Percentiles rank a stretch among this genome's conserved stretches.
Evolutionary conservation across 768 basidiomycete genomes (phyloP).

Genomic region (Rubroboletus pulcherrimus): DNA sequence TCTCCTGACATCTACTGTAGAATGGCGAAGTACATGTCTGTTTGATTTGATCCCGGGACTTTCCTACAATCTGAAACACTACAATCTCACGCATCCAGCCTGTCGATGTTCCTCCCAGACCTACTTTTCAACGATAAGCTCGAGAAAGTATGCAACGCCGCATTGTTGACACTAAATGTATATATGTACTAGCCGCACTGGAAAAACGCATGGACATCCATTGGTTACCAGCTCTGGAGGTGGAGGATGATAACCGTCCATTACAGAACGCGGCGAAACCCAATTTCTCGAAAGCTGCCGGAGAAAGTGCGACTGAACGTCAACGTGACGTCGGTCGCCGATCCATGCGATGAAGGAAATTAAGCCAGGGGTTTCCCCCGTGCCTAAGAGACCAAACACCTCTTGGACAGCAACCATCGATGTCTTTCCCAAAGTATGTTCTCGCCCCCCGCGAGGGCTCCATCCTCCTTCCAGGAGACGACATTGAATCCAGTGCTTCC

Average conservation of each 20-base stretch:
- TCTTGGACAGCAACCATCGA: neutral
- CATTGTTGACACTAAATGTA: neutral
- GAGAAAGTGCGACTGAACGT: neutral
- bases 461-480: neutral
- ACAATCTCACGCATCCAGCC: neutral
- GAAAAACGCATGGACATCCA: neutral
- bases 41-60: constrained; percentile 33
- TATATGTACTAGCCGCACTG: neutral
- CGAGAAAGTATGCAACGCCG: neutral
- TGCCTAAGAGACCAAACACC: neutral
- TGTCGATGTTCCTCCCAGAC: neutral
- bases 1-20: constrained; percentile 34
- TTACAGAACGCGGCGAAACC: neutral
- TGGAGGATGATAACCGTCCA: neutral
- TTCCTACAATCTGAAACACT: neutral
- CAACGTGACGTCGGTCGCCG: neutral
- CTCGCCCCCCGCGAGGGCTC: neutral
- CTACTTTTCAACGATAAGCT: neutral
- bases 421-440: neutral
- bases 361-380: neutral
- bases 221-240: neutral
- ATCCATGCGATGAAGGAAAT: neutral
- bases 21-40: constrained; percentile 82
- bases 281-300: neutral
- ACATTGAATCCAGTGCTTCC: neutral